A percentile compares a stretch with the other conserved stretches of the same genome.
Conservation (phyloP, 2,329 filamentous ascomycete genomes). For the Calonectria honghensis region DNA sequence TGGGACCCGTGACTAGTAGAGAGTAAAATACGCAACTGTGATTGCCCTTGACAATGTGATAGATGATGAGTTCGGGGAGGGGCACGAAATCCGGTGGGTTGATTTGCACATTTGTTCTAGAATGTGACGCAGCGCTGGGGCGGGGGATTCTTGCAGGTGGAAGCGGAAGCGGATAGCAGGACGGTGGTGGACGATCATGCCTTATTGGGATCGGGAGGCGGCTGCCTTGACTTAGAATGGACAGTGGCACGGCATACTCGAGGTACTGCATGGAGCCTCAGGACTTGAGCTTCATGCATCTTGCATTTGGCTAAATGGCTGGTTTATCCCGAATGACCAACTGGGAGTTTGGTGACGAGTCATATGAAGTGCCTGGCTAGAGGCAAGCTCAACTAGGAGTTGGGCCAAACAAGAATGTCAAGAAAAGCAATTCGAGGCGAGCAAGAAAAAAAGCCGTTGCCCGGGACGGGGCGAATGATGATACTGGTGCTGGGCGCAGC, state of each 20-base stretch:
- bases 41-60: constrained; percentile 22
- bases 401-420: background rate
- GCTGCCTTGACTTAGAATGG: constrained; percentile 42
- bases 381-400: background rate
- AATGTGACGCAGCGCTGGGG: constrained; percentile 38
- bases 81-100: background rate
- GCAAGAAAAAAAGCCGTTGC: background rate
- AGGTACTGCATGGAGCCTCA: constrained; percentile 46
- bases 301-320: background rate
- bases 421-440: background rate
- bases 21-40: background rate
- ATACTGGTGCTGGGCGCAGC: background rate
- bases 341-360: constrained; percentile 8
- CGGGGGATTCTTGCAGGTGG: constrained; percentile 26
- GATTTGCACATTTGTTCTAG: constrained; percentile 46
- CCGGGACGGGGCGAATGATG: background rate
- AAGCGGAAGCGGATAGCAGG: constrained; percentile 30
- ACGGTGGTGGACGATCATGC: constrained; percentile 43
- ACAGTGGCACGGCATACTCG: constrained; percentile 27
- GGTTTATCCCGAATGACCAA: background rate
- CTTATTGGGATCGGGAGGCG: constrained; percentile 34
- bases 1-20: constrained; percentile 1
- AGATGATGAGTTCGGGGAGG: constrained; percentile 28
- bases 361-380: background rate
- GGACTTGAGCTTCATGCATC: constrained; percentile 12